Evolutionary conservation across 352 stramenopile genomes (phyloP).

Genomic region (Salisapilia sapeloensis): DNA sequence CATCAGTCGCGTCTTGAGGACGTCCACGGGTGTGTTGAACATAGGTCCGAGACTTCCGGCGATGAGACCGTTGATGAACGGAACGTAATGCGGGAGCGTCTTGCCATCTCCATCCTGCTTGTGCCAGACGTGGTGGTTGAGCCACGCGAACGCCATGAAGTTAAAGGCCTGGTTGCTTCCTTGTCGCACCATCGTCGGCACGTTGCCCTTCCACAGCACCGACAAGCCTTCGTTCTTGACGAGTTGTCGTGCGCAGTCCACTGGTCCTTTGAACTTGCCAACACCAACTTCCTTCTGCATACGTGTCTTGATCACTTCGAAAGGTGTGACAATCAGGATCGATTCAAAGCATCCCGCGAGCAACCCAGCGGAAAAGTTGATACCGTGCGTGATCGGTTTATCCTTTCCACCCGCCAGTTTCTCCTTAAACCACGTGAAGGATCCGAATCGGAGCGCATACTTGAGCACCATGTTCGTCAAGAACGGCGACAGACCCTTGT

Average conservation of each 20-base stretch:
- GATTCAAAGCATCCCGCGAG: conserved; percentile 90
- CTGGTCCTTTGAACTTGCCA: conserved; percentile 75
- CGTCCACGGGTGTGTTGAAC: conserved; percentile 83
- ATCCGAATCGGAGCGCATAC: conserved; percentile 78
- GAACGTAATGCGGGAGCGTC: conserved; percentile 85
- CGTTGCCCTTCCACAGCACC: conserved; percentile 91
- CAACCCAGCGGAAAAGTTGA: conserved; percentile 84
- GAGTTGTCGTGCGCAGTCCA: conserved; percentile 89
- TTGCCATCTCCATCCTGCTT: conserved; percentile 82
- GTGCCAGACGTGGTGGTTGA: conserved; percentile 87
- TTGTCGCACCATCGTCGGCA: conserved; percentile 94
- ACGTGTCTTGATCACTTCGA: conserved; percentile 97
- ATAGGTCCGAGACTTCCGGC: conserved; percentile 71
- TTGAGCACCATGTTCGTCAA: conserved; percentile 83
- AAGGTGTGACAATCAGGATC: conserved; percentile 93
- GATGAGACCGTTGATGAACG: conserved; percentile 88
- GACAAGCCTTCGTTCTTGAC: conserved; percentile 85
- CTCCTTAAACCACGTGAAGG: conserved; percentile 78
- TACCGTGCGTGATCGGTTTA: conserved; percentile 40
- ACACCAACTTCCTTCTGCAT: conserved; percentile 90
- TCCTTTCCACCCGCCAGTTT: conserved; percentile 53
- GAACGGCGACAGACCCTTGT: conserved; percentile 77
- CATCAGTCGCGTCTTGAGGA: conserved; percentile 92
- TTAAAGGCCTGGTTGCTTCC: conserved; percentile 97
- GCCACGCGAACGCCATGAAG: conserved; percentile 89